Conservation (phyloP, 495 filamentous ascomycete genomes). For the Trichoderma erinaceum region DNA sequence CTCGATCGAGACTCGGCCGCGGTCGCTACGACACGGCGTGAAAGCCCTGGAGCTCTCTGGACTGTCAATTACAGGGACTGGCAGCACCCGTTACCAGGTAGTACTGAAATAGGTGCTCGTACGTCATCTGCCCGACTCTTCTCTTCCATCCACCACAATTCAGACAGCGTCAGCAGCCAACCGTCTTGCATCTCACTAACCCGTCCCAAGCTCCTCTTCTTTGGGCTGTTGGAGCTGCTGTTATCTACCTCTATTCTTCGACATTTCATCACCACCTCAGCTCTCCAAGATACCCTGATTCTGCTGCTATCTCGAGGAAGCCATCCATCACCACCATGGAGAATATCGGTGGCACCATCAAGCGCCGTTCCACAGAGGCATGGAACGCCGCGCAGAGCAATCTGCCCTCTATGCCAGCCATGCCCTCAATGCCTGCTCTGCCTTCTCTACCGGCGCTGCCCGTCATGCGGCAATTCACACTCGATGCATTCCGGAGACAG, state of each 20-base stretch:
- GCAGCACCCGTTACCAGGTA: background rate
- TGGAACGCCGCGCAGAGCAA: slow-evolving; percentile 35
- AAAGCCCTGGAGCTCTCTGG: background rate
- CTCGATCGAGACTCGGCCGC: slow-evolving; percentile 9
- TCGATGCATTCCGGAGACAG: background rate
- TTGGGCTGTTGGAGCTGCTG: slow-evolving; percentile 33
- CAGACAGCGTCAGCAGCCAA: slow-evolving; percentile 6
- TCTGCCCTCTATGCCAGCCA: slow-evolving; percentile 29
- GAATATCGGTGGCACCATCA: slow-evolving; percentile 40
- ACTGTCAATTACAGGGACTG: background rate
- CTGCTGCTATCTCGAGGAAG: background rate
- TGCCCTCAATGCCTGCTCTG: slow-evolving; percentile 23
- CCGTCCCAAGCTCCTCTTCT: slow-evolving; percentile 25
- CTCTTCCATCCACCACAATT: background rate
- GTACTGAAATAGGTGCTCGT: slow-evolving; percentile 8
- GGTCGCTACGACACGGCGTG: background rate
- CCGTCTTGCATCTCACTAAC: slow-evolving; percentile 12
- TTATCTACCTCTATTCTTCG: slow-evolving; percentile 23
- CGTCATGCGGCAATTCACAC: slow-evolving; percentile 15
- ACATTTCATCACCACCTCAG: background rate
- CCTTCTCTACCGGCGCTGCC: slow-evolving; percentile 27
- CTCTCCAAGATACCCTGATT: background rate
- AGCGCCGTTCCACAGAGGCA: slow-evolving; percentile 40
- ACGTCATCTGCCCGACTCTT: slow-evolving; percentile 6
- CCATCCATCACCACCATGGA: slow-evolving; percentile 22